Conservation (phyloP, 106 monocot species). For the Dactylorhiza incarnata region DNA sequence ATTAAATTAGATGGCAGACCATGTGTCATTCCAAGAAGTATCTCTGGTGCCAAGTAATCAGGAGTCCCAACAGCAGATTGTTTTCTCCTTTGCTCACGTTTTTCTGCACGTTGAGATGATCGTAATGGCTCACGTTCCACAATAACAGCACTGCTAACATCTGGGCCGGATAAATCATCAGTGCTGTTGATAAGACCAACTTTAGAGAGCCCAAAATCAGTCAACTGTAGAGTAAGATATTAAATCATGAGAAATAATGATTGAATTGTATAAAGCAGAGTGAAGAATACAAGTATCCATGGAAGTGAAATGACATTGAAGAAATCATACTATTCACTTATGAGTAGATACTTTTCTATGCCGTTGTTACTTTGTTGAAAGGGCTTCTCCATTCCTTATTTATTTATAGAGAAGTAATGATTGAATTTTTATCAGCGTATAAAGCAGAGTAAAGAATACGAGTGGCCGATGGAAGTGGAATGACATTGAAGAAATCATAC, state of each 20-base stretch:
- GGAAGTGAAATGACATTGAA: not conserved
- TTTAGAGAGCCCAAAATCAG: constrained; percentile 98
- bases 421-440: not conserved
- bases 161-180: constrained; percentile 96
- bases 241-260: not conserved
- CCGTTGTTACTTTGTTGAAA: too few relatives aligned
- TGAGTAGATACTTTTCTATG: too few relatives aligned
- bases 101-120: constrained; percentile 39
- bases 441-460: not conserved
- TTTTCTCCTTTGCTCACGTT: constrained; percentile 75
- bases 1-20: constrained; percentile 33
- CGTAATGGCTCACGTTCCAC: constrained; percentile 33
- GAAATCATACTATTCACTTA: not conserved
- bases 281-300: not conserved
- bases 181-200: constrained; percentile 99
- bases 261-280: not conserved
- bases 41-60: constrained; percentile 98
- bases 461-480: not conserved
- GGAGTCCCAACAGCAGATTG: constrained; percentile 95
- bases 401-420: not conserved
- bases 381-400: too few relatives aligned
- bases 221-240: constrained; percentile 53
- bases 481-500: not conserved
- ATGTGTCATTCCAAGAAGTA: constrained; percentile 89
- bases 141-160: constrained; percentile 54